Percentiles rank a stretch among this genome's conserved stretches.
These are phyloP conservation scores for Penicillium sp. DNA, from an alignment of 2,329 filamentous ascomycete species.

Conservation along the genomic window DNA sequence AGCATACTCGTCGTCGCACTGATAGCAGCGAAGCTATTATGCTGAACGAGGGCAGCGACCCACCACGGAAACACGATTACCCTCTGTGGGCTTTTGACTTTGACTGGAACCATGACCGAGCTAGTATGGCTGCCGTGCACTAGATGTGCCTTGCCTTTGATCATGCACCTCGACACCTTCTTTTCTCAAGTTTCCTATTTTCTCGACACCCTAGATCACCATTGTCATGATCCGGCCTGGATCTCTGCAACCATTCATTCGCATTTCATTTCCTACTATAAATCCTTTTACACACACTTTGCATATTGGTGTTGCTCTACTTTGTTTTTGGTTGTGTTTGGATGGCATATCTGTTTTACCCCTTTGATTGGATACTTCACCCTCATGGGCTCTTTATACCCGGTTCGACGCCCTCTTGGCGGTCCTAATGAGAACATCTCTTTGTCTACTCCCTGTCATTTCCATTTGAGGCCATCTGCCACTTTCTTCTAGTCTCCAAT, in stretches of 20 bases:
- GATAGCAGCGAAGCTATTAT: conserved; percentile 45
- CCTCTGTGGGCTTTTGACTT: conserved; percentile 37
- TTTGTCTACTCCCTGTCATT: not conserved
- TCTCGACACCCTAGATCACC: conserved; percentile 6
- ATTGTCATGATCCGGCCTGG: conserved; percentile 1
- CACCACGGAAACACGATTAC: conserved; percentile 51
- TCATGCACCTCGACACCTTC: no score
- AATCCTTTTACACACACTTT: no score
- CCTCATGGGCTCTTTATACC: no score
- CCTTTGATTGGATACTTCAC: no score
- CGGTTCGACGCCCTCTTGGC: no score
- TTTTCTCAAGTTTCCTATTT: conserved; percentile 1
- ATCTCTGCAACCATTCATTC: conserved; percentile 7
- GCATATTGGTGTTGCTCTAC: no score
- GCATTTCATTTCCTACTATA: not conserved
- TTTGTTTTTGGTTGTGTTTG: no score
- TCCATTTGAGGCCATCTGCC: not conserved
- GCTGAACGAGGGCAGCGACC: conserved; percentile 42
- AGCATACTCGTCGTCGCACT: conserved; percentile 39
- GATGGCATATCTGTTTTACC: no score
- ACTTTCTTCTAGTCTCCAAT: not conserved
- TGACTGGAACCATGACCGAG: conserved; percentile 40
- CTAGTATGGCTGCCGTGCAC: conserved; percentile 34
- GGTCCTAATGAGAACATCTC: not conserved
- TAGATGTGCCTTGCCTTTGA: conserved; percentile 18